Conservation (phyloP, 306 rosid species). For the Sicyos baderoa region DNA sequence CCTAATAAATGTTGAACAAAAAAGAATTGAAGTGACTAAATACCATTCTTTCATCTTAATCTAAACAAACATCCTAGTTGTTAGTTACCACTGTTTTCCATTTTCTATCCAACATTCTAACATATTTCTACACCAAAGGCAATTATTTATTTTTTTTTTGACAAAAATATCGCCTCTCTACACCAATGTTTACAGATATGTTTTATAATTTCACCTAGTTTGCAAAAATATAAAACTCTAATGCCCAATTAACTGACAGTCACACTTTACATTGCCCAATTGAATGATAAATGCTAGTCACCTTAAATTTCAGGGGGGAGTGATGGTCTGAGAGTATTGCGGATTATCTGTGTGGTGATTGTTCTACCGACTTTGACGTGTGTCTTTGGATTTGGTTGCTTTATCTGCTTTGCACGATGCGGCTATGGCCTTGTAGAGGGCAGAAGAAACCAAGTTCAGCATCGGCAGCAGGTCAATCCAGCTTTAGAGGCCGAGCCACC, state of each 20-base stretch:
- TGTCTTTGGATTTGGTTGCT: conserved; percentile 35
- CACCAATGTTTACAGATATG: too few relatives aligned
- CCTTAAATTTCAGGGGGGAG: conserved; percentile 12
- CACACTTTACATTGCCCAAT: neutral
- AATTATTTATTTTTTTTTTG: too few relatives aligned
- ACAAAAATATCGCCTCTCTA: too few relatives aligned
- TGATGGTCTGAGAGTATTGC: conserved; percentile 25
- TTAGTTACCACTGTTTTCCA: too few relatives aligned
- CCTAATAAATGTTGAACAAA: too few relatives aligned
- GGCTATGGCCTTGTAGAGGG: neutral
- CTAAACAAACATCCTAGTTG: too few relatives aligned
- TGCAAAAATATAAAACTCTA: neutral
- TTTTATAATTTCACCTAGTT: too few relatives aligned
- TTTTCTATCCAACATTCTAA: too few relatives aligned
- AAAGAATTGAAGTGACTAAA: too few relatives aligned
- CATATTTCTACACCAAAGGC: too few relatives aligned
- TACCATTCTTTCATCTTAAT: too few relatives aligned
- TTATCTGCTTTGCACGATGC: conserved; percentile 28
- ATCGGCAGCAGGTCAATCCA: conserved; percentile 27
- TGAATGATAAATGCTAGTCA: neutral
- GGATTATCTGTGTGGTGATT: conserved; percentile 41
- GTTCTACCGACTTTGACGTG: conserved; percentile 37
- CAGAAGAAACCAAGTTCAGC: conserved; percentile 19
- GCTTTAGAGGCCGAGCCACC: conserved; percentile 15
- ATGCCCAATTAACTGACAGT: neutral